Percentiles rank a stretch among this genome's conserved stretches.
Conservation (phyloP, 495 filamentous ascomycete species). For the Neurospora sublineolata region DNA sequence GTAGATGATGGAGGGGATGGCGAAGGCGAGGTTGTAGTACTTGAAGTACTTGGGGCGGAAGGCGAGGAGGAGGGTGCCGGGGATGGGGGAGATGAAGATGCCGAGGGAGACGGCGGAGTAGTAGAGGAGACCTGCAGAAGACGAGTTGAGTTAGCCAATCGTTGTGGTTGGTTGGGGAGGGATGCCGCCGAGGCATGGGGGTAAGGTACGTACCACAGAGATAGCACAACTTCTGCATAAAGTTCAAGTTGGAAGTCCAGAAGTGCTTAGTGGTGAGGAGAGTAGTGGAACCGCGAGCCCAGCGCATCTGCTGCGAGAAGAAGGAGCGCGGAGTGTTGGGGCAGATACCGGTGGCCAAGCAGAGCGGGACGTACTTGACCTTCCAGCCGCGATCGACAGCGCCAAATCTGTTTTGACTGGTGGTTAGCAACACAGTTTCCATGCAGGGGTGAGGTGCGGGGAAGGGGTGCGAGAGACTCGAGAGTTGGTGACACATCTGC, state of each 20-base stretch:
- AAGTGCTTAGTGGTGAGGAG: constrained; percentile 22
- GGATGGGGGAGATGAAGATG: constrained; percentile 25
- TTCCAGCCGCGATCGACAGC: constrained; percentile 25
- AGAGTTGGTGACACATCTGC: background rate
- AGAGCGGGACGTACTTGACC: constrained; percentile 23
- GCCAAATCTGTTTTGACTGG: constrained; percentile 10
- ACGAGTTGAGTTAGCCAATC: background rate
- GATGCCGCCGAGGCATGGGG: background rate
- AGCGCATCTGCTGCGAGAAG: constrained; percentile 27
- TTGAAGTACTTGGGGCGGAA: constrained; percentile 22
- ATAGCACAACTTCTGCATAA: constrained; percentile 24
- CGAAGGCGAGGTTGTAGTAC: constrained; percentile 25
- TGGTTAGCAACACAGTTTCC: background rate
- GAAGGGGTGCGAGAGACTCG: background rate
- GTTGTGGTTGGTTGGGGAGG: background rate
- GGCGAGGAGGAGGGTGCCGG: constrained; percentile 18
- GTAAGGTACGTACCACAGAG: constrained; percentile 16
- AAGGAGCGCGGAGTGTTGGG: constrained; percentile 24
- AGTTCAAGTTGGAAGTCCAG: constrained; percentile 18
- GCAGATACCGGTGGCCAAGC: constrained; percentile 23
- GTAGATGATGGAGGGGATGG: constrained; percentile 23
- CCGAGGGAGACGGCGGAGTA: constrained; percentile 23
- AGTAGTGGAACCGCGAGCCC: constrained; percentile 22
- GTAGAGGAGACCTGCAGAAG: constrained; percentile 18
- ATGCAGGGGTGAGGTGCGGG: background rate